Conservation (phyloP, 257 asterid genomes). For the Solanum piurae region DNA sequence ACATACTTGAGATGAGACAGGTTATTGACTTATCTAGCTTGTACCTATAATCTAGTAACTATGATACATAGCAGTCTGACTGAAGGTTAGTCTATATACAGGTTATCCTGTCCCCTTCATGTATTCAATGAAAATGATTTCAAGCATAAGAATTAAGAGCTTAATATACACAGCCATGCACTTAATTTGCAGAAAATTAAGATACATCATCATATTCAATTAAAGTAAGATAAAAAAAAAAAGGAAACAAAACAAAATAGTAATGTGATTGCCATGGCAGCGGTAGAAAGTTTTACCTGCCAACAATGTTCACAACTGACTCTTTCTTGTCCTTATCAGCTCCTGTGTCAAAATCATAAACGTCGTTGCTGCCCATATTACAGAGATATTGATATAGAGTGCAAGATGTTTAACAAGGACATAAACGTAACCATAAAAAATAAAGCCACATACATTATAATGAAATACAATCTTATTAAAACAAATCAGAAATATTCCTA, state of each 20-base stretch:
- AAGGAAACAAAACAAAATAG: not conserved
- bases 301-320: constrained; percentile 71
- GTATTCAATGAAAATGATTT: not conserved
- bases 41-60: not conserved
- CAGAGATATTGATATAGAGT: constrained; percentile 7
- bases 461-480: not conserved
- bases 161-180: not conserved
- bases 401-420: not conserved
- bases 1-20: not conserved
- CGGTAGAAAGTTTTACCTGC: constrained; percentile 40
- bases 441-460: not conserved
- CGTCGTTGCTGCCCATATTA: constrained; percentile 76
- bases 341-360: constrained; percentile 88
- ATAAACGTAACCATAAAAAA: not conserved
- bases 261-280: not conserved
- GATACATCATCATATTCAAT: not conserved
- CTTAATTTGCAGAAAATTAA: not conserved
- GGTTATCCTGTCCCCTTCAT: not conserved
- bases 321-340: constrained; percentile 94
- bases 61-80: not conserved
- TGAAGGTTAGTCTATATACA: not conserved
- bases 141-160: not conserved
- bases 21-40: not conserved
- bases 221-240: not conserved
- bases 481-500: not conserved